Percentiles rank a stretch among this genome's conserved stretches.
phyloP scores from a whole-genome alignment of 2,329 filamentous ascomycete genomes.

The Sordariomycetes sp. region DNA sequence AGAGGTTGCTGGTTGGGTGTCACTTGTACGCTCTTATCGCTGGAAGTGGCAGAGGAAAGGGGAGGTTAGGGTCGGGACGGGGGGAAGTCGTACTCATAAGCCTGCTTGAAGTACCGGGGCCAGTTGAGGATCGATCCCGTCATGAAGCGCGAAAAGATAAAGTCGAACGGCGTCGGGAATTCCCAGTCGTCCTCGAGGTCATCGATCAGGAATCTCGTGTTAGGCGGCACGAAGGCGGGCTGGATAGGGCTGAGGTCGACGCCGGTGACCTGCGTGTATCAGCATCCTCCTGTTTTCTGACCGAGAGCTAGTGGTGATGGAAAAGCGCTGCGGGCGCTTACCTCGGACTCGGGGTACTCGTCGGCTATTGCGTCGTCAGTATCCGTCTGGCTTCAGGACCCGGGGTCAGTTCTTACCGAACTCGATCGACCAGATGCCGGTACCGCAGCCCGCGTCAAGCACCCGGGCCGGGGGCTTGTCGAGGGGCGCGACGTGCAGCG shows the following conservation, averaged over 20 bases:
- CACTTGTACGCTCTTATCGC: neutral
- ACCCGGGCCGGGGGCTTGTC: conserved; percentile 9
- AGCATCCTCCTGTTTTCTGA: neutral
- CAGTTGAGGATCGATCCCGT: conserved; percentile 14
- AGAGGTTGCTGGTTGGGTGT: conserved; percentile 11
- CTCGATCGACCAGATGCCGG: conserved; percentile 18
- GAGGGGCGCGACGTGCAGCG: conserved; percentile 10
- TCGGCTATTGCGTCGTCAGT: conserved; percentile 7
- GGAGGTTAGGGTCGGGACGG: neutral
- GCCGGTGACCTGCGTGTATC: conserved; percentile 16
- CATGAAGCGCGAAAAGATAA: conserved; percentile 20
- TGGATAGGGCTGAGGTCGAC: conserved; percentile 28
- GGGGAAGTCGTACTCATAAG: conserved; percentile 12
- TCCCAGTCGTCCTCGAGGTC: conserved; percentile 27
- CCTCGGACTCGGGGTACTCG: conserved; percentile 14
- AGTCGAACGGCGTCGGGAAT: conserved; percentile 23
- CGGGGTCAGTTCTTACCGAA: conserved; percentile 10
- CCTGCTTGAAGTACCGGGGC: conserved; percentile 21
- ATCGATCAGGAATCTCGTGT: conserved; percentile 32
- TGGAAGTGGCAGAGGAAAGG: neutral
- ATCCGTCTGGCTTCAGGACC: neutral
- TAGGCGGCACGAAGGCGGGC: conserved; percentile 28
- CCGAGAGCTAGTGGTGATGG: neutral
- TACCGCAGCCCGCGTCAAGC: conserved; percentile 18
- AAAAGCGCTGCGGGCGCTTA: neutral